phyloP scores from a whole-genome alignment of 1,284 basidiomycete genomes.

The Rhodofomes roseus region DNA sequence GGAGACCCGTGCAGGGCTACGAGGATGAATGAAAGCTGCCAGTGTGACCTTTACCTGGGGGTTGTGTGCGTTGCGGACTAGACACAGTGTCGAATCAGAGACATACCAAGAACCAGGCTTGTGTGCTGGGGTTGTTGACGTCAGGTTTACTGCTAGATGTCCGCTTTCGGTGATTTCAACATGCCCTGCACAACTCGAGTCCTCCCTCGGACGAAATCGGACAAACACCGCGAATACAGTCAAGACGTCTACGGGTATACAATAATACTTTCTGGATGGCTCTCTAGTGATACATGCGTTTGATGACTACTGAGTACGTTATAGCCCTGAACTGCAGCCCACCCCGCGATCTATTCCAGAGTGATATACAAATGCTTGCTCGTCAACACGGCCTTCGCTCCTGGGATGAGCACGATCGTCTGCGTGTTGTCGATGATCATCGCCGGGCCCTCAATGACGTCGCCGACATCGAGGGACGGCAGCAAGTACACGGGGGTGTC shows the following conservation, averaged over 20 bases:
- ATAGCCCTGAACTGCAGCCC: not conserved
- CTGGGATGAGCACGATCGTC: slow-evolving; percentile 81
- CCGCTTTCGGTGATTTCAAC: not conserved
- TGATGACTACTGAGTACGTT: not conserved
- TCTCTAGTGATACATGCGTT: slow-evolving; percentile 3
- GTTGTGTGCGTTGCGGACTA: not conserved
- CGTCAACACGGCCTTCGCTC: slow-evolving; percentile 60
- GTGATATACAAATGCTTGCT: slow-evolving; percentile 74
- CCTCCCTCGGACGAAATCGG: too few relatives aligned
- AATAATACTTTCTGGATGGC: not conserved
- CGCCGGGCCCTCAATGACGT: slow-evolving; percentile 75
- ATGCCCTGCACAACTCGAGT: not conserved
- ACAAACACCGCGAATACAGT: too few relatives aligned
- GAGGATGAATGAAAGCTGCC: slow-evolving; percentile 36
- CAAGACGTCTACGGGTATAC: too few relatives aligned
- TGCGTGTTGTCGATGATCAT: slow-evolving; percentile 93
- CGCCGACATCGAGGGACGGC: slow-evolving; percentile 63
- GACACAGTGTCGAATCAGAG: not conserved
- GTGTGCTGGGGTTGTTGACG: not conserved
- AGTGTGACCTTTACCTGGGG: not conserved
- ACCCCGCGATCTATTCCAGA: slow-evolving; percentile 30
- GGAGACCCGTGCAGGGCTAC: slow-evolving; percentile 47
- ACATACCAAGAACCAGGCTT: too few relatives aligned
- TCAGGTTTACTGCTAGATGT: not conserved
- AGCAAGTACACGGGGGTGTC: slow-evolving; percentile 82